Evolutionary conservation across 164 flowering plant species (phyloP).

Genomic region (Magnolia officinalis): DNA sequence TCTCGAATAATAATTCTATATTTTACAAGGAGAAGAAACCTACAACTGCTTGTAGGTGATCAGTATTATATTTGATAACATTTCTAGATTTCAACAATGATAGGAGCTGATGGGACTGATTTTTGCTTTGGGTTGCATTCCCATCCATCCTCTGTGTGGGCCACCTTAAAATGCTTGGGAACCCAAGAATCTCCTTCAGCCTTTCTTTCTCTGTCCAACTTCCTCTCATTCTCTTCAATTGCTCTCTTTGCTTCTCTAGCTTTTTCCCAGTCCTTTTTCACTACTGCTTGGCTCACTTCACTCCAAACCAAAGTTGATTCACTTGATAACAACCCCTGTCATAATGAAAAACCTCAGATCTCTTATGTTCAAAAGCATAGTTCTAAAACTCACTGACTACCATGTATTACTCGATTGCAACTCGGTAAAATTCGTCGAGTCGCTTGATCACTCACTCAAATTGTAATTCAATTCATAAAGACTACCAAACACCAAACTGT

Average conservation of each 20-base stretch:
- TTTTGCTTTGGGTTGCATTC: constrained; percentile 11
- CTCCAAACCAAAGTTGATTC: constrained; percentile 80
- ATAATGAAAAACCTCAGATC: neutral
- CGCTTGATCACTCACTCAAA: too few species aligned
- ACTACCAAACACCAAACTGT: too few species aligned
- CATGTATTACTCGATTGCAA: too few species aligned
- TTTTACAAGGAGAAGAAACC: neutral
- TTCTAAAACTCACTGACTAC: too few species aligned
- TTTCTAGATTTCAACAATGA: constrained; percentile 4
- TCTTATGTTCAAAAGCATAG: too few species aligned
- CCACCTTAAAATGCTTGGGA: constrained; percentile 60
- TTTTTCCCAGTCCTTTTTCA: constrained; percentile 62
- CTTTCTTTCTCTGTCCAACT: constrained; percentile 42
- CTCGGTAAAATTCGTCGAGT: too few species aligned
- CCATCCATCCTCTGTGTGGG: constrained; percentile 9
- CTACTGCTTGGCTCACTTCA: constrained; percentile 52
- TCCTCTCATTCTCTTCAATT: constrained; percentile 63
- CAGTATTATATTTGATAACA: neutral
- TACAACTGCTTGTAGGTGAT: neutral
- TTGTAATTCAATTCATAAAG: too few species aligned
- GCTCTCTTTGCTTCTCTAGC: constrained; percentile 62
- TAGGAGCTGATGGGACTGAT: constrained; percentile 16
- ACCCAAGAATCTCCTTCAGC: constrained; percentile 46
- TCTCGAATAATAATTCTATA: neutral
- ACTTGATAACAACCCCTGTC: constrained; percentile 47